Percentiles rank a stretch among this genome's conserved stretches.
Evolutionary conservation across 2,329 filamentous ascomycete genomes (phyloP).

Genomic region (Trichoderma sp.): DNA sequence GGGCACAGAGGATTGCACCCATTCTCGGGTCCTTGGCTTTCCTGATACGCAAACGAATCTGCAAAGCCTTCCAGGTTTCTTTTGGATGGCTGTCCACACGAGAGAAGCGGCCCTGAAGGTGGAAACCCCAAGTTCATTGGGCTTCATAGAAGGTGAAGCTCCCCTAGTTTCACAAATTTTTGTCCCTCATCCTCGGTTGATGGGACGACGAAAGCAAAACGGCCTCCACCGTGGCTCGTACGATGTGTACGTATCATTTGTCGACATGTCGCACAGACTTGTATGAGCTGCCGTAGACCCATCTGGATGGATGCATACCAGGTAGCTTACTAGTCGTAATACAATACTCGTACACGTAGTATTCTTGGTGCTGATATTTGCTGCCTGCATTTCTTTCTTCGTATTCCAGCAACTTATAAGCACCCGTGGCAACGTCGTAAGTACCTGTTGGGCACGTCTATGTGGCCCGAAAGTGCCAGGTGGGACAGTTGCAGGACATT

Average conservation of each 20-base stretch:
- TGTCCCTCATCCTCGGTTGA: neutral
- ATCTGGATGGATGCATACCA: neutral
- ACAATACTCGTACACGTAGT: neutral
- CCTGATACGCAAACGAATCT: neutral
- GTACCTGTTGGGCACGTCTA: neutral
- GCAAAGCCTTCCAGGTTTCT: neutral
- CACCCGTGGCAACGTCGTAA: neutral
- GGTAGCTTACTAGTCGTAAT: neutral
- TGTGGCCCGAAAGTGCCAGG: neutral
- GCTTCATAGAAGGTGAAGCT: neutral
- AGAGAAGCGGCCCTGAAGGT: neutral
- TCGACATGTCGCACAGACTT: conserved; percentile 6
- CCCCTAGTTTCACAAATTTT: neutral
- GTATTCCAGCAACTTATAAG: neutral
- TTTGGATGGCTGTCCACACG: neutral
- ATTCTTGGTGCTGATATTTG: neutral
- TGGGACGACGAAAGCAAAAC: neutral
- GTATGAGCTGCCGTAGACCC: neutral
- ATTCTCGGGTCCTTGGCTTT: neutral
- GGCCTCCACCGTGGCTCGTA: neutral
- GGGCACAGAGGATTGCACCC: neutral
- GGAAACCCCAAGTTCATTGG: neutral
- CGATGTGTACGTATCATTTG: neutral
- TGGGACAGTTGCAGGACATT: neutral
- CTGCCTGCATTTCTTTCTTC: neutral